A percentile compares a stretch with the other conserved stretches of the same genome.
phyloP scores from a whole-genome alignment of 148 eudicot genomes.

The Fagopyrum tataricum region DNA sequence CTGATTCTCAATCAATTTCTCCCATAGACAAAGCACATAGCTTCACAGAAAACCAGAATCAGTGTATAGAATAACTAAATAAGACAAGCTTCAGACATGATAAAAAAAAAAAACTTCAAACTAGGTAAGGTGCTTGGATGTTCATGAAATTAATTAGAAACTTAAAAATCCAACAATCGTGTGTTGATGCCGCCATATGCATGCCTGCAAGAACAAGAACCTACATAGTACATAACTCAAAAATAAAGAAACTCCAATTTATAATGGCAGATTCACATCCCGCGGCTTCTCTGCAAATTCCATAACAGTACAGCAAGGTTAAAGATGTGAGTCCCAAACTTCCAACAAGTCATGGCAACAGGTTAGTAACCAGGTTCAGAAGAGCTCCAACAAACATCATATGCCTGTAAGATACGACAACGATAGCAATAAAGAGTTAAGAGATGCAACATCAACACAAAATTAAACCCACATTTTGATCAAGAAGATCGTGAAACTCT shows the following conservation, averaged over 20 bases:
- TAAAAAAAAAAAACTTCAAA: background rate
- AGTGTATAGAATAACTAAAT: background rate
- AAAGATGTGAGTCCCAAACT: conserved; percentile 92
- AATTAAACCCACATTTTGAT: background rate
- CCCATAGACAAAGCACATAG: no score
- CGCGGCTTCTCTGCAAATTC: conserved; percentile 68
- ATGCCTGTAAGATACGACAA: conserved; percentile 75
- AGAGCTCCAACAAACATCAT: conserved; percentile 79
- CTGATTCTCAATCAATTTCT: background rate
- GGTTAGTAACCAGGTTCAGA: conserved; percentile 70
- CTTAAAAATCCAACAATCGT: conserved; percentile 10
- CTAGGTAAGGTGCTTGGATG: background rate
- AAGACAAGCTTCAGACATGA: background rate
- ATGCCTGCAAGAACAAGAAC: conserved; percentile 10
- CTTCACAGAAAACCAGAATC: background rate
- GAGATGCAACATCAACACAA: conserved; percentile 16
- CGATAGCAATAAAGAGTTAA: conserved; percentile 43
- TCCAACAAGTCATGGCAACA: conserved; percentile 80
- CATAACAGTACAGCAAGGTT: conserved; percentile 88
- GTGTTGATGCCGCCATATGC: conserved; percentile 12
- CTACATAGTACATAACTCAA: conserved; percentile 2
- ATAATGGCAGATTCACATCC: conserved; percentile 14
- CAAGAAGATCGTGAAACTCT: background rate
- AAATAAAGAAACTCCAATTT: background rate
- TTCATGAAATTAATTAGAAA: background rate